A percentile compares a stretch with the other conserved stretches of the same genome.
These are phyloP conservation scores for Astrothelium macrocarpum DNA, from an alignment of 495 filamentous ascomycete genomes.

Conservation along the genomic window DNA sequence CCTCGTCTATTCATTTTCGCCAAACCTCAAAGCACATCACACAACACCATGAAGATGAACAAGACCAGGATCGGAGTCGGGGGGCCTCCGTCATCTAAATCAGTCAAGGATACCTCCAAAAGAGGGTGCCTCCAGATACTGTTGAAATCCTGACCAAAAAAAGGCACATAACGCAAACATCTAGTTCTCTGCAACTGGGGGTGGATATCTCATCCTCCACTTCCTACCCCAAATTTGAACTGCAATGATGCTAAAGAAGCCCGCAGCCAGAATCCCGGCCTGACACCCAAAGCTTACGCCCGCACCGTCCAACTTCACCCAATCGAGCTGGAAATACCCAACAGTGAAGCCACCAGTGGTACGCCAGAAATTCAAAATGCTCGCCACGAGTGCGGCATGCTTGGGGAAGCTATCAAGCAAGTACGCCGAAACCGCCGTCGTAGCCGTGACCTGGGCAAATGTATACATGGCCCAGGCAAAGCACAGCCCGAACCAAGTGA, in stretches of 20 bases:
- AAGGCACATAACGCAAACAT: too few relatives aligned
- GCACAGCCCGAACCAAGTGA: constrained; percentile 15
- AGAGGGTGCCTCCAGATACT: too few relatives aligned
- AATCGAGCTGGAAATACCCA: constrained; percentile 39
- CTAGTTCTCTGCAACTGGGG: constrained; percentile 9
- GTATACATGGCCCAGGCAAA: constrained; percentile 22
- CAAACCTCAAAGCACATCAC: not conserved
- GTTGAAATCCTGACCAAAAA: too few relatives aligned
- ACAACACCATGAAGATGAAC: not conserved
- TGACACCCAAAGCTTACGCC: constrained; percentile 39
- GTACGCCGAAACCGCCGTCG: constrained; percentile 20
- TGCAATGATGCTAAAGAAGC: constrained; percentile 19
- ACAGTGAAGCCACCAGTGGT: constrained; percentile 34
- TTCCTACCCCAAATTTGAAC: constrained; percentile 14
- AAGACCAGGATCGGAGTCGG: not conserved
- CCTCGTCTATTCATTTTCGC: not conserved
- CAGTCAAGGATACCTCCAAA: not conserved
- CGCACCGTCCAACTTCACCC: constrained; percentile 35
- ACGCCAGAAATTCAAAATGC: constrained; percentile 34
- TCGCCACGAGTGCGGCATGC: constrained; percentile 34
- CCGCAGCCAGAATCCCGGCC: constrained; percentile 36
- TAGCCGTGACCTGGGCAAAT: constrained; percentile 16
- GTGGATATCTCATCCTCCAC: constrained; percentile 9
- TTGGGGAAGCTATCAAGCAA: constrained; percentile 37
- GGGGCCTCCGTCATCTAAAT: not conserved